phyloP scores from a whole-genome alignment of 345 rosid genomes.

The Salix exigua region DNA sequence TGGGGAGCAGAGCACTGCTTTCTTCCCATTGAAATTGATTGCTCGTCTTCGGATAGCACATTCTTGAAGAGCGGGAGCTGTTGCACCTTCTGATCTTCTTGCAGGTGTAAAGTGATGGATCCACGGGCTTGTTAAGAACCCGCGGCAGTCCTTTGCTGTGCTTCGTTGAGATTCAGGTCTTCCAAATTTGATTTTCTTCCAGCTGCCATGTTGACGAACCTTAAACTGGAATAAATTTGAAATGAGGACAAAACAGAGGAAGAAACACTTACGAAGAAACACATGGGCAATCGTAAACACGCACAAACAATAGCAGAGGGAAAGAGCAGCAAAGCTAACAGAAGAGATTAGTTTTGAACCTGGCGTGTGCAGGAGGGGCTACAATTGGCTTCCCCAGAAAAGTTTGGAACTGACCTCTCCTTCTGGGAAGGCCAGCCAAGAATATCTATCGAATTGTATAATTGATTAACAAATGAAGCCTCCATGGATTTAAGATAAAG shows the following conservation, averaged over 20 bases:
- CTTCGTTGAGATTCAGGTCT: conserved; percentile 39
- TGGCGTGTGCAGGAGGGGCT: conserved; percentile 29
- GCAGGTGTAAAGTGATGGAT: conserved; percentile 51
- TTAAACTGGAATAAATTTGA: conserved; percentile 45
- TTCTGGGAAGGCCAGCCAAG: conserved; percentile 36
- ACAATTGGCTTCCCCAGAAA: conserved; percentile 24
- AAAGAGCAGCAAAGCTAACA: neutral
- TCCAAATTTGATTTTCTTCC: conserved; percentile 48
- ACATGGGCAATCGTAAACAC: neutral
- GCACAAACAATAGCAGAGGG: neutral
- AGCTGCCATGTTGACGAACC: conserved; percentile 62
- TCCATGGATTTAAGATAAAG: conserved; percentile 87
- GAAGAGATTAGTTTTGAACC: conserved; percentile 37
- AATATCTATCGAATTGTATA: conserved; percentile 47
- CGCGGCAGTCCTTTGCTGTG: conserved; percentile 20
- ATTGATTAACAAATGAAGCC: conserved; percentile 74
- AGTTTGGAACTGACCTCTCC: conserved; percentile 22
- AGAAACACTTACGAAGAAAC: neutral
- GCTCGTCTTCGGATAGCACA: conserved; percentile 19
- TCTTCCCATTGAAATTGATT: conserved; percentile 32
- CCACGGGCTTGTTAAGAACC: conserved; percentile 55
- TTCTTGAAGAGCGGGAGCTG: conserved; percentile 12
- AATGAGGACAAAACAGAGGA: conserved; percentile 1
- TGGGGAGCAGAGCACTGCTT: conserved; percentile 28
- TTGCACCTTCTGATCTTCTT: conserved; percentile 17